A percentile compares a stretch with the other conserved stretches of the same genome.
Evolutionary conservation across 441 rosid species (phyloP).

Genomic region (Raphanus hybrid): DNA sequence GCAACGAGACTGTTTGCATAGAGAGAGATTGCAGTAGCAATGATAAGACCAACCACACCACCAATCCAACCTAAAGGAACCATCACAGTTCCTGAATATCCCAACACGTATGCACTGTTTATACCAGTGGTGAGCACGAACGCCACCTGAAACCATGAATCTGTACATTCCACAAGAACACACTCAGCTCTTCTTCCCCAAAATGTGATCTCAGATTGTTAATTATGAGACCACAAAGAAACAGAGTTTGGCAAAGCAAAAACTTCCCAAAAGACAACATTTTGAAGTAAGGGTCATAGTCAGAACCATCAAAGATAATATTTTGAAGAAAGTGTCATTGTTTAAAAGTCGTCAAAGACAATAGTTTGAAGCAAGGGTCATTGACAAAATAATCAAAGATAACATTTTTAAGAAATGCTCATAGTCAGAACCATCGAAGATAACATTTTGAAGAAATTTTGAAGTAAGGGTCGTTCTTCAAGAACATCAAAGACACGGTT

Average conservation of each 20-base stretch:
- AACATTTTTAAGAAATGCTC: background rate
- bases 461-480: background rate
- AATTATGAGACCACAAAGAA: background rate
- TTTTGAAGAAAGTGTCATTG: background rate
- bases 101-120: conserved; percentile 92
- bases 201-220: background rate
- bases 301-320: background rate
- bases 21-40: conserved; percentile 74
- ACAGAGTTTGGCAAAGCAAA: conserved; percentile 18
- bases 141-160: conserved; percentile 95
- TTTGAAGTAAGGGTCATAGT: background rate
- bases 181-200: conserved; percentile 3
- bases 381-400: background rate
- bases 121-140: conserved; percentile 86
- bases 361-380: background rate
- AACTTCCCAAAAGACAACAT: conserved; percentile 6
- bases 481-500: background rate
- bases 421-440: background rate
- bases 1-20: conserved; percentile 84
- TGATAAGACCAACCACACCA: conserved; percentile 74
- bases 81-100: conserved; percentile 89
- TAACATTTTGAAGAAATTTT: background rate
- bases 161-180: conserved; percentile 48
- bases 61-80: conserved; percentile 87
- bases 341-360: background rate